Evolutionary conservation across 2,329 filamentous ascomycete genomes (phyloP).

Genomic region (Dryadomyces quercus-mongolicae): DNA sequence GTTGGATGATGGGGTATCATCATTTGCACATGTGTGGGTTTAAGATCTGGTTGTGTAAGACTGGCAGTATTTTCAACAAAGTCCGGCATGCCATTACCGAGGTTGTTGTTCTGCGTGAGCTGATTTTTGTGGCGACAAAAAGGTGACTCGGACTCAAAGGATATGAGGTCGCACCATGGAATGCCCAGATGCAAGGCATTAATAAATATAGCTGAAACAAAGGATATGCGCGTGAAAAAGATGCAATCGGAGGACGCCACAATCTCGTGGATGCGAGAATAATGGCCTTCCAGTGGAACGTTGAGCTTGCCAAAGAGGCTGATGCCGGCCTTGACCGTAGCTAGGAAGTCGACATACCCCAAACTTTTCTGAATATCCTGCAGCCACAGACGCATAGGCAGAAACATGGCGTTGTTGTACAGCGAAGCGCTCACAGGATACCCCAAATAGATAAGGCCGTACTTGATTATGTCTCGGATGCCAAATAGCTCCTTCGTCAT

Average conservation of each 20-base stretch:
- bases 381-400: constrained; percentile 2
- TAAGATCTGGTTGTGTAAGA: no score
- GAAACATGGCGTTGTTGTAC: not conserved
- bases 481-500: constrained; percentile 3
- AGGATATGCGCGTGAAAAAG: constrained; percentile 2
- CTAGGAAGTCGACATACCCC: not conserved
- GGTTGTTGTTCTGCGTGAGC: not conserved
- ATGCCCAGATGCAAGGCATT: constrained; percentile 5
- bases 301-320: not conserved
- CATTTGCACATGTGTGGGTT: constrained; percentile 3
- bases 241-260: not conserved
- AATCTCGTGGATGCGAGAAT: not conserved
- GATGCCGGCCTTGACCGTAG: constrained; percentile 1
- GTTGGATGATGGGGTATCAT: constrained; percentile 4
- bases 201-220: constrained; percentile 2
- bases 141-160: constrained; percentile 1
- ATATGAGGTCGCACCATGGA: not conserved
- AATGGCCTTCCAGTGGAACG: not conserved
- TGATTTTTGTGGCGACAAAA: constrained; percentile 1
- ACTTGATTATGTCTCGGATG: constrained; percentile 7
- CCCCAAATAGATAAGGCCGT: constrained; percentile 5
- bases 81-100: not conserved
- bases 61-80: no score
- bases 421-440: constrained; percentile 1
- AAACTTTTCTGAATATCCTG: not conserved